phyloP scores from a whole-genome alignment of 441 rosid species.

The Aquilaria agallochum region DNA sequence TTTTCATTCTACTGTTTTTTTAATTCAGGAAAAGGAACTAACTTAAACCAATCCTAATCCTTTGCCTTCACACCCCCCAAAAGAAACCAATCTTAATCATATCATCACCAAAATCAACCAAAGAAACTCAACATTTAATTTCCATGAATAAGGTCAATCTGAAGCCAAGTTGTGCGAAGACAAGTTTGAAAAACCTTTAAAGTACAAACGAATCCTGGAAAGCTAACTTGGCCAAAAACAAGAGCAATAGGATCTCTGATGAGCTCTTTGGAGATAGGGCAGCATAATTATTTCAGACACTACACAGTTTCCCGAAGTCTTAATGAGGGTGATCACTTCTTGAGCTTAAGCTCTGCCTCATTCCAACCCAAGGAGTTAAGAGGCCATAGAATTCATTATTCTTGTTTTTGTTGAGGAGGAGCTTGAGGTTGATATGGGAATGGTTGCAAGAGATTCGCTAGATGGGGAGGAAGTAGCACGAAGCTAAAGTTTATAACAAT shows the following conservation, averaged over 20 bases:
- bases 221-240: conserved; percentile 77
- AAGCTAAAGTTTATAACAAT: no score
- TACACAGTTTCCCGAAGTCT: conserved; percentile 35
- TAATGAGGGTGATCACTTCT: conserved; percentile 47
- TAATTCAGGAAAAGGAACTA: no score
- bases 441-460: no score
- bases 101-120: neutral
- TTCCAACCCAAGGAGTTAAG: no score
- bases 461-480: no score
- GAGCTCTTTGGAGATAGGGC: conserved; percentile 86
- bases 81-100: no score
- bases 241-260: conserved; percentile 93
- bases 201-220: neutral
- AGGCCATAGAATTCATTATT: no score
- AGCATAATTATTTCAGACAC: conserved; percentile 77
- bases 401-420: no score
- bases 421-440: no score
- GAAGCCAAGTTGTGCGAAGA: neutral
- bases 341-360: conserved; percentile 33
- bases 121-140: neutral
- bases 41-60: no score
- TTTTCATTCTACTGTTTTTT: no score
- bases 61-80: no score
- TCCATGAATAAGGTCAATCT: neutral
- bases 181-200: neutral